Base-by-base conservation (phyloP, 192 early-diverging fungal species). In the Mortierella alpina region DNA sequence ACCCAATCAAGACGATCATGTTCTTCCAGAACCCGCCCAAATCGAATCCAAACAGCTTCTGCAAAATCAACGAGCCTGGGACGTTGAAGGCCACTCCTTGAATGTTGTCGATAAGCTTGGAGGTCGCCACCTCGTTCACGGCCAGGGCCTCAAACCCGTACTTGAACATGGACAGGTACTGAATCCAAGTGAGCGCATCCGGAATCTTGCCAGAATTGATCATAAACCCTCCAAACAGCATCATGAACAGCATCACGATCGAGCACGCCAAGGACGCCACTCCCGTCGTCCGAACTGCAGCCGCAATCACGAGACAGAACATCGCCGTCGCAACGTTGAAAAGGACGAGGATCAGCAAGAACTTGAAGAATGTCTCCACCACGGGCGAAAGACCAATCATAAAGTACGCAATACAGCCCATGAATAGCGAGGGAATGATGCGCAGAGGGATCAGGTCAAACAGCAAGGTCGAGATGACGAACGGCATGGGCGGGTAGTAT, bases 161-260 rank as follows among this genome's bases (percentile, higher is more conserved):
- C 61, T 98, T 96, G 77, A 96, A 98, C 68, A 96, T 95, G 17
- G 94, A 95, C 5, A 95, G 66, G 11, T 89, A 69, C 68, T 94
- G 88, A 7, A 94, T 63, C 90, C 91, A 93, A 14, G 86, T 81
- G 8, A 91, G 73, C 18, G 86, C 82, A 9, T 87, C 84, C 5
- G 93, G 90, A 45, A 95, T 93, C 72, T 73, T 75, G 88, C 88
- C 88, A 83, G 94, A 94, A 85, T 98, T 98, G 54, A 98, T 83
- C 22, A 98, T 83, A 10, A 98, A 86, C 0, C 96, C 96, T 15
- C 93, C 95, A 82, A 96, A 98, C 17, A 98, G 70, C 88, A 98
- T 95, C 44, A 91, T 91, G 84, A 94, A 96, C 41, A 96, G 83
- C 80, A 96, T 93, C 55, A 94, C 81, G 39, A 96, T 82, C 20